phyloP scores from a whole-genome alignment of 371 early-diverging fungal species.

The Apophysomyces trapeziformis region DNA sequence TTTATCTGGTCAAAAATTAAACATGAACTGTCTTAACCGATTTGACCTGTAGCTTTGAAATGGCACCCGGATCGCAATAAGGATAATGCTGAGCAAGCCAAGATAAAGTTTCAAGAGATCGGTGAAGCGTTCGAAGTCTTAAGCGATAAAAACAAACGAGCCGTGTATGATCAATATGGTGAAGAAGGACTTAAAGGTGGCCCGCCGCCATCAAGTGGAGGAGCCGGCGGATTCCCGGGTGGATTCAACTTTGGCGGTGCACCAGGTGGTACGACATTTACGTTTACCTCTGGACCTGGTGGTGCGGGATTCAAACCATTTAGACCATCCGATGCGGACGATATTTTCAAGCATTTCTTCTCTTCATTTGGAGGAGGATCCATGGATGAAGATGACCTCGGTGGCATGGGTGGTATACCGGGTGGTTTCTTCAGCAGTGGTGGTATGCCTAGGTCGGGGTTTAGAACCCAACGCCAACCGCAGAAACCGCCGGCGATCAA shows the following conservation, averaged over 20 bases:
- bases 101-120: slow-evolving; percentile 40
- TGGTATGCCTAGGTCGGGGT: slow-evolving; percentile 36
- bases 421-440: slow-evolving; percentile 36
- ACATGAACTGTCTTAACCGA: not conserved
- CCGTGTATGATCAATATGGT: slow-evolving; percentile 88
- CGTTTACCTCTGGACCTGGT: slow-evolving; percentile 59
- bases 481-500: slow-evolving; percentile 67
- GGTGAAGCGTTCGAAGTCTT: slow-evolving; percentile 98
- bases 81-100: slow-evolving; percentile 40
- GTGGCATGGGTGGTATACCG: slow-evolving; percentile 48
- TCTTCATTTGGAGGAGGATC: slow-evolving; percentile 60
- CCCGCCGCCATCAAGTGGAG: slow-evolving; percentile 35
- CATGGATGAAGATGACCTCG: slow-evolving; percentile 12
- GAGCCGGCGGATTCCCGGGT: slow-evolving; percentile 52
- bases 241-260: slow-evolving; percentile 50
- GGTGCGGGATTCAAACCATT: slow-evolving; percentile 72
- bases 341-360: slow-evolving; percentile 92
- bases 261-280: slow-evolving; percentile 56
- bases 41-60: slow-evolving; percentile 39
- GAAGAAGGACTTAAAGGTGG: slow-evolving; percentile 89
- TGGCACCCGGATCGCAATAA: slow-evolving; percentile 61
- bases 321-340: slow-evolving; percentile 88
- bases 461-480: slow-evolving; percentile 11
- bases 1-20: not conserved
- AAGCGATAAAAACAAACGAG: slow-evolving; percentile 87